A percentile compares a stretch with the other conserved stretches of the same genome.
These are phyloP conservation scores for Gaertneriomyces sp. DNA, from an alignment of 192 early-diverging fungal genomes.

Conservation along the genomic window DNA sequence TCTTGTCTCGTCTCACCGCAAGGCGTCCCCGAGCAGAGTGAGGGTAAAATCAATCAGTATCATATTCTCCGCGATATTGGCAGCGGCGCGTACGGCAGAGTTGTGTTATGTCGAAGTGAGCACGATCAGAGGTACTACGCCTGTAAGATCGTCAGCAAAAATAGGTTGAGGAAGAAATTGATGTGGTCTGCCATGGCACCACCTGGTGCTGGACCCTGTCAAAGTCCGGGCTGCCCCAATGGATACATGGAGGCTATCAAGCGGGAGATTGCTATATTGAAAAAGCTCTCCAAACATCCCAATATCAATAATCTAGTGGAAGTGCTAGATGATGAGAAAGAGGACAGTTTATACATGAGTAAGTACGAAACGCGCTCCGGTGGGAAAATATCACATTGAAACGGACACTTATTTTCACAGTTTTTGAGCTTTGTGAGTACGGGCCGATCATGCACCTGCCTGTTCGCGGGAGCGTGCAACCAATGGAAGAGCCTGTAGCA, in stretches of 20 bases:
- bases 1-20: constrained; percentile 12
- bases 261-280: constrained; percentile 57
- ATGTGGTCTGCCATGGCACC: constrained; percentile 28
- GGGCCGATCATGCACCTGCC: constrained; percentile 54
- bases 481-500: constrained; percentile 49
- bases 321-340: constrained; percentile 55
- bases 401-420: constrained; percentile 28
- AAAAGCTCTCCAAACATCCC: constrained; percentile 57
- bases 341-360: constrained; percentile 65
- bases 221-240: constrained; percentile 6
- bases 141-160: constrained; percentile 59
- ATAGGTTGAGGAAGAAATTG: constrained; percentile 50
- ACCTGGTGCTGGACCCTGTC: background rate
- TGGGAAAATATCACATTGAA: background rate
- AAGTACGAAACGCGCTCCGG: background rate
- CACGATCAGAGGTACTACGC: constrained; percentile 49
- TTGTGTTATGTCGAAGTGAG: constrained; percentile 43
- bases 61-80: constrained; percentile 52
- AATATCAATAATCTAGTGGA: constrained; percentile 59
- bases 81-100: constrained; percentile 50
- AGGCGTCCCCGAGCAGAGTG: constrained; percentile 34
- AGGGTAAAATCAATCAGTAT: constrained; percentile 61
- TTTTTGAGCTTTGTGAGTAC: constrained; percentile 62
- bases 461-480: constrained; percentile 32
- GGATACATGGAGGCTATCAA: constrained; percentile 29